Percentiles rank a stretch among this genome's conserved stretches.
These are phyloP conservation scores for Aaosphaeria arxii DNA, from an alignment of 2,329 filamentous ascomycete species.

Conservation along the genomic window DNA sequence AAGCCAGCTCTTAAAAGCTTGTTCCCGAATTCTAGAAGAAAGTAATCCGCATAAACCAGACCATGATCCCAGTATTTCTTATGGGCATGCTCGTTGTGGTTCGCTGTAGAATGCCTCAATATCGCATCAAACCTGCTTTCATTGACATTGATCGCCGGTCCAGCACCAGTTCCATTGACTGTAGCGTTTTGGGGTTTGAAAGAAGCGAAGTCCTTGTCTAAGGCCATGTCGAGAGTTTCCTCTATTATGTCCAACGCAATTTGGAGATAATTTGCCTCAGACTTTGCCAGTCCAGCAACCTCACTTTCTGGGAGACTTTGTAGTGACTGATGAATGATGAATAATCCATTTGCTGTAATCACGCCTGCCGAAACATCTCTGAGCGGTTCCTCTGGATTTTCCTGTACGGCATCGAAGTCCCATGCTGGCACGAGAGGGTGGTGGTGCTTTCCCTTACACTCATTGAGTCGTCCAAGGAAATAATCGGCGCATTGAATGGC, in stretches of 20 bases:
- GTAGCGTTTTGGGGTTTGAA: conserved; percentile 12
- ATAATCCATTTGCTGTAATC: conserved; percentile 42
- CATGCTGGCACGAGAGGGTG: conserved; percentile 43
- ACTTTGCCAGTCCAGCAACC: not conserved
- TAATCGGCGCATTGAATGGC: conserved; percentile 46
- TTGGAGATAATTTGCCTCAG: conserved; percentile 13
- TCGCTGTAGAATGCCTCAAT: conserved; percentile 46
- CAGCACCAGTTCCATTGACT: conserved; percentile 11
- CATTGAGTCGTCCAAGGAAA: conserved; percentile 43
- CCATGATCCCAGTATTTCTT: conserved; percentile 47
- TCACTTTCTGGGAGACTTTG: conserved; percentile 11
- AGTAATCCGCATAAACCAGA: conserved; percentile 52
- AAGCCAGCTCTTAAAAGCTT: conserved; percentile 39
- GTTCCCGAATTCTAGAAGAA: conserved; percentile 47
- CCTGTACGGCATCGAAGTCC: conserved; percentile 51
- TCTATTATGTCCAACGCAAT: conserved; percentile 18
- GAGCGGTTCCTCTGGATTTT: conserved; percentile 28
- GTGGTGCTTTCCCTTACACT: conserved; percentile 26
- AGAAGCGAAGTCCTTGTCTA: conserved; percentile 23
- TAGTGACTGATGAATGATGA: conserved; percentile 38
- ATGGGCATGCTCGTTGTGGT: conserved; percentile 47
- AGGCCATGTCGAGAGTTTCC: conserved; percentile 28
- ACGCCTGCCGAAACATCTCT: conserved; percentile 41
- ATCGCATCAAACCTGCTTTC: conserved; percentile 44
- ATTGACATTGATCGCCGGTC: conserved; percentile 17